Evolutionary conservation across 2,329 filamentous ascomycete genomes (phyloP), one percentile per base, ranked within the genome.

Genomic region (Colletotrichum viniferum): DNA sequence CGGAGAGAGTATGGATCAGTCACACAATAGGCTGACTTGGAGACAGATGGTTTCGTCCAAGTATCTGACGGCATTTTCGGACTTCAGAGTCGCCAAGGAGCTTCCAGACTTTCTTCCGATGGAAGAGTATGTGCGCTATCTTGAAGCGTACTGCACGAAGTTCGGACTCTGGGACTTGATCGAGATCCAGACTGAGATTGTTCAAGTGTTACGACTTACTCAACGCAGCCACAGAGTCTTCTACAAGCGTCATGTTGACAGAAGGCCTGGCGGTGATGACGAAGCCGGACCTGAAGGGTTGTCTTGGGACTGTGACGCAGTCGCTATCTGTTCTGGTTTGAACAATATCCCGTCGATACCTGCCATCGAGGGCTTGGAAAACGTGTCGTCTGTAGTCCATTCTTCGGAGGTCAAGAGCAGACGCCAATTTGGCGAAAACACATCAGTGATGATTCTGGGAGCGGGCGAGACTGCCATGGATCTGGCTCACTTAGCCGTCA

Each of bases 1-100:
- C 9, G 18, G 24, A 21, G 24, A 58, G 55, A n/a, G 55, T 30
- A 21, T 28, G 14, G 14, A 58, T 30, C 3, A 21, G 13, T 13
- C n/a, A 13, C 12, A 52, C 10, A 13, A 21, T 13, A 52, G 10
- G 43, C n/a, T 52, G 43, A 52, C n/a, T 2, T 52, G 43, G 43
- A 52, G 14, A 14, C 56, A 86, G 84, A 83, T 88, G 3, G 87
- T 89, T 2, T 88, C 86, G 2, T 88, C 87, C 4, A 88, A 88
- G 76, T 87, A 88, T 58, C 81, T 90, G 10, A 89, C 87, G 0
- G 81, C 85, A 21, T 90, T 89, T 76, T 89, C 88, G 2, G 88
- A 89, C 77, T 87, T 87, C 73, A 84, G 88, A 2, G 82, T 86
- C 7, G 80, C 85, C 3, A 65, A 81, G 2, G 82, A 86, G 12